Base-by-base conservation (phyloP, 345 rosid genomes). In the Erysimum cheiranthoides region DNA sequence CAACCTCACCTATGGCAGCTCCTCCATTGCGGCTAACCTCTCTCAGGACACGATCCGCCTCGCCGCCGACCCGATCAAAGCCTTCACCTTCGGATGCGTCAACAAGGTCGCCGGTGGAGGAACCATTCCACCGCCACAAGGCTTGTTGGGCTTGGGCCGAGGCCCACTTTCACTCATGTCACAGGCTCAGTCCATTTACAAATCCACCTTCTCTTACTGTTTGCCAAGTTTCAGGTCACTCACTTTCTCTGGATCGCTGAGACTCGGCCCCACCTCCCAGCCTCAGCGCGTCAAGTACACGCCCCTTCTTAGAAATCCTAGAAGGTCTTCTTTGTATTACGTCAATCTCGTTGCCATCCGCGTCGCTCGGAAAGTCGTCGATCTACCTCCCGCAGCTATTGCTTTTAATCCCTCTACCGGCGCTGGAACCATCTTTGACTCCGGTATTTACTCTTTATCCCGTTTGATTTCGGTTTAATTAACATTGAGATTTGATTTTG, bases 371-470 rank as follows among this genome's bases (percentile, higher is more conserved):
- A 90, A 45, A 75, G 75, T 85, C 56, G 88, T 94, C 25, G 86
- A 83, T 18, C 67, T 94, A 50, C 92, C 96, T n/a, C 84, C 86
- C 4, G 70, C n/a, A 49, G 89, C 88, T 59, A 45, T 93, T 27
- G 95, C 91, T 30, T 94, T 92, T 81, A 81, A 92, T 61, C 87
- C 92, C 9, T n/a, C 91, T 28, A 86, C 89, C 5, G 97, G 98
- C 5, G 91, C 95, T 6, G 98, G 97, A 16, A 94, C 98, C 73
- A 86, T 92, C 78, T 58, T 94, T 56, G 98, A 94, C 81, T 92
- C 98, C 5, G 98, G 98, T 90, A 62, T 17, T 14, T 28, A 28
- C 38, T 40, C 49, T 27, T 40, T 4, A n/a, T 4, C 57, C 71
- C 51, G 63, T 69, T 34, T 52, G 1, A 9, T 42, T 2, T 50